Percentiles rank a stretch among this genome's conserved stretches.
phyloP scores from a whole-genome alignment of 2,329 filamentous ascomycete genomes.

The Claviceps citrina region DNA sequence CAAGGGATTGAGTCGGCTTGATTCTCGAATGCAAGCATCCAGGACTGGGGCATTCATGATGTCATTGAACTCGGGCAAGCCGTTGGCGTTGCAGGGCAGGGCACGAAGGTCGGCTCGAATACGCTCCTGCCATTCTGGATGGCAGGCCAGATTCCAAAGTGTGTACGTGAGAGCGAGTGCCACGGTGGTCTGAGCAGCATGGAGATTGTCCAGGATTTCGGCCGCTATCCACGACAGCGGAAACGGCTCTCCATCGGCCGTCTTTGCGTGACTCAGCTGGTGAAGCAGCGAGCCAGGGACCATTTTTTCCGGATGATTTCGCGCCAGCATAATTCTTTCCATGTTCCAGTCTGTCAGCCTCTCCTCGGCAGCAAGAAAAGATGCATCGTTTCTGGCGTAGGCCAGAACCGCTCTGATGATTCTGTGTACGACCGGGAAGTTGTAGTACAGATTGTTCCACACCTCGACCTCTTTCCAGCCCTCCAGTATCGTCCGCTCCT shows the following conservation, averaged over 20 bases:
- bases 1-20: neutral
- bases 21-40: conserved; percentile 4
- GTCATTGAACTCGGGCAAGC: conserved; percentile 1
- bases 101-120: conserved; percentile 1
- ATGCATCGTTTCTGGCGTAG: neutral
- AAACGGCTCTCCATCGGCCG: neutral
- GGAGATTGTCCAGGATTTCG: conserved; percentile 4
- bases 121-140: conserved; percentile 1
- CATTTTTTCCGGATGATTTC: conserved; percentile 1
- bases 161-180: conserved; percentile 3
- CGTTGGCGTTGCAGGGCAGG: neutral
- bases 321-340: neutral
- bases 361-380: conserved; percentile 4
- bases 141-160: conserved; percentile 4
- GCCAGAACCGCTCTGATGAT: neutral
- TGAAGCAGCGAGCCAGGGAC: conserved; percentile 1
- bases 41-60: conserved; percentile 2
- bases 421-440: conserved; percentile 1
- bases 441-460: conserved; percentile 4
- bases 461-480: conserved; percentile 3
- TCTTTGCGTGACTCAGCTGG: conserved; percentile 3
- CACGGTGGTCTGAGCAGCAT: conserved; percentile 4
- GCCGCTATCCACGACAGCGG: conserved; percentile 2
- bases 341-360: conserved; percentile 4
- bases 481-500: conserved; percentile 3